These are phyloP conservation scores for Crepidotus variabilis DNA, from an alignment of 768 basidiomycete species.

Conservation along the genomic window DNA sequence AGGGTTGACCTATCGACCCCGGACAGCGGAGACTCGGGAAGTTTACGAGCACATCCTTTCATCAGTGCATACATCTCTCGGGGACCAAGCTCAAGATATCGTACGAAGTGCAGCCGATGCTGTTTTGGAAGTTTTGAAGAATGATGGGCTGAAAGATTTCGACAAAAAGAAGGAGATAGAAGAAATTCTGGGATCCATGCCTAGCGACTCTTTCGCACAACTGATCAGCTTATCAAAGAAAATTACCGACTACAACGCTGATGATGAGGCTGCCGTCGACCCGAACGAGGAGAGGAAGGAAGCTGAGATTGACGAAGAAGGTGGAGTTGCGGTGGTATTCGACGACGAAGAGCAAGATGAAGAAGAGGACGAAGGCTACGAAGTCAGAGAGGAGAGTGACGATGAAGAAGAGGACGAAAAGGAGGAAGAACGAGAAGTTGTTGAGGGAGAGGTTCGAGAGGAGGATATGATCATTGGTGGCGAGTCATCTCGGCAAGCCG, in stretches of 20 bases:
- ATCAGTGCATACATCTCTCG: conserved; percentile 76
- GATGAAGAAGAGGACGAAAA: conserved; percentile 68
- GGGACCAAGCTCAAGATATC: conserved; percentile 95
- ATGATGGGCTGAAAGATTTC: conserved; percentile 87
- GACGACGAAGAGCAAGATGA: conserved; percentile 97
- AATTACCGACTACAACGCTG: conserved; percentile 91
- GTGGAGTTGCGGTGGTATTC: conserved; percentile 97
- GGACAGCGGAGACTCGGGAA: conserved; percentile 91
- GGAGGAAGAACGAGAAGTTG: conserved; percentile 37
- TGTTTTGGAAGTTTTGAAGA: conserved; percentile 85
- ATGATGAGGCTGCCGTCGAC: conserved; percentile 77
- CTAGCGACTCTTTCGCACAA: conserved; percentile 76
- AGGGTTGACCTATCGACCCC: conserved; percentile 87
- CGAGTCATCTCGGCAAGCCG: conserved; percentile 48
- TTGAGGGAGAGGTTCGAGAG: conserved; percentile 44
- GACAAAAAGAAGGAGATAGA: conserved; percentile 97
- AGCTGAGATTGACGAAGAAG: conserved; percentile 91
- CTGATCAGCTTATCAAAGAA: conserved; percentile 86
- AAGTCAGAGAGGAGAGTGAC: conserved; percentile 80
- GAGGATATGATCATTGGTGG: conserved; percentile 82
- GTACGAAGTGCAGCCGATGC: conserved; percentile 94
- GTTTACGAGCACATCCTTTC: conserved; percentile 91
- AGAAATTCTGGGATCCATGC: conserved; percentile 60
- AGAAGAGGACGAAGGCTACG: conserved; percentile 86
- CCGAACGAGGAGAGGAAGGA: conserved; percentile 80